These are phyloP conservation scores for Dryas drummondii DNA, from an alignment of 306 rosid genomes.

Conservation along the genomic window DNA sequence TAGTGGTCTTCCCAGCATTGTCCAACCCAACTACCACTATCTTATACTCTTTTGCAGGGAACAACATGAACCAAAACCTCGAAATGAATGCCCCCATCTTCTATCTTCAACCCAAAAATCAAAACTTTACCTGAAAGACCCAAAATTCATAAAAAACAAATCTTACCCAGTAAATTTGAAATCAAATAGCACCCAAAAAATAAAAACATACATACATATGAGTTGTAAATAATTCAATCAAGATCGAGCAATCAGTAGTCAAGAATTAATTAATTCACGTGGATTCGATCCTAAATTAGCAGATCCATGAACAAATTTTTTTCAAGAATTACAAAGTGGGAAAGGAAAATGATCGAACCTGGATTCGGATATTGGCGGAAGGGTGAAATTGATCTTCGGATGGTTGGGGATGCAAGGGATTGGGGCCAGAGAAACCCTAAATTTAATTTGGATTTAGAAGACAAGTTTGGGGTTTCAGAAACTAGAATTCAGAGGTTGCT, in stretches of 20 bases:
- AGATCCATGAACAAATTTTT: conserved; percentile 30
- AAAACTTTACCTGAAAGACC: conserved; percentile 12
- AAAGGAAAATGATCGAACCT: conserved; percentile 35
- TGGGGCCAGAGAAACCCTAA: conserved; percentile 2
- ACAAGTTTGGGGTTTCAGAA: conserved; percentile 3
- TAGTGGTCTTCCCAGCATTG: conserved; percentile 95
- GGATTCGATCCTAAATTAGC: conserved; percentile 20
- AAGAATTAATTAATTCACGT: not conserved
- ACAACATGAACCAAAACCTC: conserved; percentile 87
- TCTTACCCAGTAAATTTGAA: not conserved
- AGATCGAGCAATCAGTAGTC: not conserved
- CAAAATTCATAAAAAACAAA: conserved; percentile 8
- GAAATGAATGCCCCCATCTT: conserved; percentile 83
- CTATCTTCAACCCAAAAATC: conserved; percentile 31
- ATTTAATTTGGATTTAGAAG: not conserved
- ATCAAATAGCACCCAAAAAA: not conserved
- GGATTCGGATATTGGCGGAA: conserved; percentile 5
- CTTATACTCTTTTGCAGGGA: conserved; percentile 90
- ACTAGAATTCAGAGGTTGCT: not conserved
- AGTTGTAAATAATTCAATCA: not conserved
- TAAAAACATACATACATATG: not conserved
- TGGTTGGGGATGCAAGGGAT: not conserved
- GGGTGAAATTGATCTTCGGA: not conserved
- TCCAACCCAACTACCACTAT: conserved; percentile 94
- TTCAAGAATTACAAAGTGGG: not conserved